phyloP scores from a whole-genome alignment of 805 yeast species.

The Candida pseudoglaebosa region DNA sequence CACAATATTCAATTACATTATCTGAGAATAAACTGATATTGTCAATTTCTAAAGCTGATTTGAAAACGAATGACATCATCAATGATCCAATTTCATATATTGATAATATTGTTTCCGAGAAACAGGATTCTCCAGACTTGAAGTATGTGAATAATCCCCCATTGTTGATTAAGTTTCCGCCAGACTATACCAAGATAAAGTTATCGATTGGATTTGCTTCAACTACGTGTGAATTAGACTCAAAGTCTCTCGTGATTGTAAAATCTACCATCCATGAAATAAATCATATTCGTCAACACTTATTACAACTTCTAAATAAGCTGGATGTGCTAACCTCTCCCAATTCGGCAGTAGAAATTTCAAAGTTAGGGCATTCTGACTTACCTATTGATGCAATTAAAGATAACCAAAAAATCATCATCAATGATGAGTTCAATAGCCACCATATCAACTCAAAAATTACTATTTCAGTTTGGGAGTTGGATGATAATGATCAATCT shows the following conservation, averaged over 20 bases:
- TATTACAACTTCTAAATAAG: conserved; percentile 3
- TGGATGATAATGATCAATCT: conserved; percentile 10
- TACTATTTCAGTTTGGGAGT: conserved; percentile 25
- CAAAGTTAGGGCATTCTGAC: conserved; percentile 24
- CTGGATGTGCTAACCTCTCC: conserved; percentile 1
- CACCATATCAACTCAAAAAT: conserved; percentile 13
- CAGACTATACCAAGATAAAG: conserved; percentile 21
- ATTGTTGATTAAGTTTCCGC: conserved; percentile 26
- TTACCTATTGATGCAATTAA: conserved; percentile 19
- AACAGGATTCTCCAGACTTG: neutral
- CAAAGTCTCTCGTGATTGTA: conserved; percentile 26
- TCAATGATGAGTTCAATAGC: conserved; percentile 24
- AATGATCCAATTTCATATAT: conserved; percentile 22
- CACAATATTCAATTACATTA: conserved; percentile 18
- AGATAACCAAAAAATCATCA: conserved; percentile 19
- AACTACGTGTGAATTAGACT: neutral
- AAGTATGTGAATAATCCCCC: conserved; percentile 15
- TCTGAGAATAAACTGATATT: conserved; percentile 17
- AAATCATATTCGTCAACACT: conserved; percentile 9
- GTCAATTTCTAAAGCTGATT: conserved; percentile 14
- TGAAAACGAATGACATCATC: conserved; percentile 12
- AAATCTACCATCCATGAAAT: conserved; percentile 19
- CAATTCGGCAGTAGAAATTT: conserved; percentile 18
- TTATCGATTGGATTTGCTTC: conserved; percentile 17
- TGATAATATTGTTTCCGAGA: conserved; percentile 14